phyloP scores from a whole-genome alignment of 2,329 filamentous ascomycete genomes.

The Aspergillus calidoustus region DNA sequence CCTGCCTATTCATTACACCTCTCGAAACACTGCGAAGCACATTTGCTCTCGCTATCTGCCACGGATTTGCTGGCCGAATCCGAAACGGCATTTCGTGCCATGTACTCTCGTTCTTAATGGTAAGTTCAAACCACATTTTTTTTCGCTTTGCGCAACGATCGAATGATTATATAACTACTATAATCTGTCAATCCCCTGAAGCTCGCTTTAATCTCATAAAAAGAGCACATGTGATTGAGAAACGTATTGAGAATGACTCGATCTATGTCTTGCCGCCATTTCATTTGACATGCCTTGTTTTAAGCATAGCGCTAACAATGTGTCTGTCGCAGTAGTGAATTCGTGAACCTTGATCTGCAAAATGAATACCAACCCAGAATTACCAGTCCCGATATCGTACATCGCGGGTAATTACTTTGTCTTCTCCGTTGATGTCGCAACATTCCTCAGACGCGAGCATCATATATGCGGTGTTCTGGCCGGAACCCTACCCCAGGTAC shows the following conservation, averaged over 20 bases:
- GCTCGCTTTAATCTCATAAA: slow-evolving; percentile 46
- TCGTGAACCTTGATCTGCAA: slow-evolving; percentile 7
- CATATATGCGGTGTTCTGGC: slow-evolving; percentile 85
- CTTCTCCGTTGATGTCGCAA: slow-evolving; percentile 82
- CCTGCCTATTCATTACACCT: slow-evolving; percentile 22
- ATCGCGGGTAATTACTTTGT: slow-evolving; percentile 83
- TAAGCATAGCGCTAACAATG: slow-evolving; percentile 31
- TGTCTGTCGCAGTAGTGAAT: slow-evolving; percentile 23
- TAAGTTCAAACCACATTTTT: slow-evolving; percentile 25
- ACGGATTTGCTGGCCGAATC: slow-evolving; percentile 37
- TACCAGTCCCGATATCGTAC: slow-evolving; percentile 77
- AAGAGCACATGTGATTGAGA: slow-evolving; percentile 49
- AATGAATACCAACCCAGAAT: slow-evolving; percentile 45
- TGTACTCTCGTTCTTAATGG: slow-evolving; percentile 33
- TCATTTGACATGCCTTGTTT: slow-evolving; percentile 7
- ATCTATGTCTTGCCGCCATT: slow-evolving; percentile 18
- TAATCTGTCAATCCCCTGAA: slow-evolving; percentile 88
- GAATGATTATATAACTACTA: slow-evolving; percentile 68
- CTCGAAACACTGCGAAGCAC: slow-evolving; percentile 7
- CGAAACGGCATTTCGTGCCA: slow-evolving; percentile 18
- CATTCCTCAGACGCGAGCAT: slow-evolving; percentile 76
- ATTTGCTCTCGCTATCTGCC: background rate
- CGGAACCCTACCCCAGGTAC: slow-evolving; percentile 87
- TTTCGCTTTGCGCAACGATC: slow-evolving; percentile 23
- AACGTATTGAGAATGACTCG: slow-evolving; percentile 47